phyloP scores from a whole-genome alignment of 352 stramenopile species.

The Phytophthora quininea region DNA sequence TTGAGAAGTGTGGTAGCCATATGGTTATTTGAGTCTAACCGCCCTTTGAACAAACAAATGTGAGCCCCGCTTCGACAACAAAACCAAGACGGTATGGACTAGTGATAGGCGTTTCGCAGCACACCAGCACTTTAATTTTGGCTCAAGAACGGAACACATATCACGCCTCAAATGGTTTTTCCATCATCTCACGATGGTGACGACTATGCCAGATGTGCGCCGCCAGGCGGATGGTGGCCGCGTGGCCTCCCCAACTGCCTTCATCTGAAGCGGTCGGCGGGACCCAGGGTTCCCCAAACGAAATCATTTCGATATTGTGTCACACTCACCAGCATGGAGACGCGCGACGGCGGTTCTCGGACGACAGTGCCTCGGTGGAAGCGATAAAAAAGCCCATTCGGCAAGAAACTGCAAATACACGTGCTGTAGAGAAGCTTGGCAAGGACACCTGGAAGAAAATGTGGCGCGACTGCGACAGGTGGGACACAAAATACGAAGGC shows the following conservation, averaged over 20 bases:
- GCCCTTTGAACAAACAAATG: too few relatives aligned
- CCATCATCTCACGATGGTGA: too few relatives aligned
- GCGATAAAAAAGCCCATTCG: not conserved
- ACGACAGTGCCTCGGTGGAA: not conserved
- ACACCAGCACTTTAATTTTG: too few relatives aligned
- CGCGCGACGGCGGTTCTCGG: not conserved
- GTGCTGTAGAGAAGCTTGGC: not conserved
- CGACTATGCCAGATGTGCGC: too few relatives aligned
- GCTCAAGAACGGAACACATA: too few relatives aligned
- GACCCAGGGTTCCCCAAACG: not conserved
- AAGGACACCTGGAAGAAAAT: not conserved
- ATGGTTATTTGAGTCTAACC: too few relatives aligned
- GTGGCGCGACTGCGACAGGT: not conserved
- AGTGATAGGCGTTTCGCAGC: too few relatives aligned
- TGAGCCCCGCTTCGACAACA: too few relatives aligned
- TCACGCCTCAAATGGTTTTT: too few relatives aligned
- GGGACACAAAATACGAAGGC: conserved; percentile 1
- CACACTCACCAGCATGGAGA: not conserved
- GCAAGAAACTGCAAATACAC: not conserved
- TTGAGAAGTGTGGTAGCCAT: too few relatives aligned
- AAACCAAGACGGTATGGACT: too few relatives aligned
- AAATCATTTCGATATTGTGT: not conserved
- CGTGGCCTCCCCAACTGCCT: not conserved
- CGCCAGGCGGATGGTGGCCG: too few relatives aligned
- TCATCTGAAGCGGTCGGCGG: not conserved